phyloP scores from a whole-genome alignment of 805 yeast genomes.

The Scheffersomyces amazonensis region DNA sequence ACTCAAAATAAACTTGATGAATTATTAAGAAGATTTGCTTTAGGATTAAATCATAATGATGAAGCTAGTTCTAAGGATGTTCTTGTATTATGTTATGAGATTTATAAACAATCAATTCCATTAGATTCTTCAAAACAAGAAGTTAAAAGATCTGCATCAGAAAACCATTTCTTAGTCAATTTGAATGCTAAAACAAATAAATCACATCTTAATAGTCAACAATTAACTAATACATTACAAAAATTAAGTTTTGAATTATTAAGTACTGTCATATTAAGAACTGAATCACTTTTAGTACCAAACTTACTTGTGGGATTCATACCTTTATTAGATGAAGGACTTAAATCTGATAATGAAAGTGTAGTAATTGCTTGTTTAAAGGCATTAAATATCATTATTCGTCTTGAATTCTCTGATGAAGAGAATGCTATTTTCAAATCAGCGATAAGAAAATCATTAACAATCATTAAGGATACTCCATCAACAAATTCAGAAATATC shows the following conservation, averaged over 20 bases:
- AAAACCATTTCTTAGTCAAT: conserved; percentile 72
- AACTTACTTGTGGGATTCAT: conserved; percentile 68
- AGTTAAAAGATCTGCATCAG: conserved; percentile 18
- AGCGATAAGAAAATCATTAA: conserved; percentile 59
- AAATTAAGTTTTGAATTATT: conserved; percentile 75
- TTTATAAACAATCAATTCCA: conserved; percentile 47
- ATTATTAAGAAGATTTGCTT: conserved; percentile 67
- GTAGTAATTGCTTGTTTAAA: conserved; percentile 68
- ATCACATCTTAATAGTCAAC: conserved; percentile 53
- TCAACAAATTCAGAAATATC: conserved; percentile 74
- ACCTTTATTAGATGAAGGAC: conserved; percentile 62
- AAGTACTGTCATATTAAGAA: conserved; percentile 65
- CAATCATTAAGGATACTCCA: conserved; percentile 71
- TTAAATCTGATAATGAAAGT: conserved; percentile 70
- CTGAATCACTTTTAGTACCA: conserved; percentile 56
- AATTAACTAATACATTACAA: conserved; percentile 61
- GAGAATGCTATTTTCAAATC: conserved; percentile 51
- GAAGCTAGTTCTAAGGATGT: conserved; percentile 57
- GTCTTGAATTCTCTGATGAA: conserved; percentile 59
- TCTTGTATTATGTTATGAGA: conserved; percentile 69
- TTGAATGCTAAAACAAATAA: conserved; percentile 57
- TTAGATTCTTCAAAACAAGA: conserved; percentile 11
- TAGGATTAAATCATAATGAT: conserved; percentile 74
- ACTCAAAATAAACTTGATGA: conserved; percentile 77
- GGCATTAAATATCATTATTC: conserved; percentile 56